Conservation (phyloP, 2,329 filamentous ascomycete genomes). For the Mycocentrospora acerina region DNA sequence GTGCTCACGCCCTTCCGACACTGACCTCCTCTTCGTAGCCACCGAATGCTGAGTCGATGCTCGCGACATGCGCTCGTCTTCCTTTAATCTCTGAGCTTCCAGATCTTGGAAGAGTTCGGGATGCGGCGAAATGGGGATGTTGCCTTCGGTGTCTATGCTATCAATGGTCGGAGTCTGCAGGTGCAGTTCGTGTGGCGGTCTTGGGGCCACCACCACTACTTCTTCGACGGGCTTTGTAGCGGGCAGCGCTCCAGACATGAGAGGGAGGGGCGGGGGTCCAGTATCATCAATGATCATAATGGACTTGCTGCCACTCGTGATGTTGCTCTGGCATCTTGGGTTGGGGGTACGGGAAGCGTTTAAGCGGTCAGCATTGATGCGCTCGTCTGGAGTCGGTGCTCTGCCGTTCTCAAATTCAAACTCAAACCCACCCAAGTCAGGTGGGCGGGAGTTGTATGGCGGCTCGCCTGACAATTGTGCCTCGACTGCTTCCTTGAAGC, state of each 20-base stretch:
- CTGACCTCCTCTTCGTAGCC: constrained; percentile 24
- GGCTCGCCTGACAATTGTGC: constrained; percentile 54
- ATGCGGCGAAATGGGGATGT: constrained; percentile 12
- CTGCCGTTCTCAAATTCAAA: constrained; percentile 37
- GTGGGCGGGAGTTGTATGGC: constrained; percentile 16
- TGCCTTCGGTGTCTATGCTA: constrained; percentile 12
- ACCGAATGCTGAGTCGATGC: constrained; percentile 19
- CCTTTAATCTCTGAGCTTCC: constrained; percentile 7
- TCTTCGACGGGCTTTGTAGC: constrained; percentile 10
- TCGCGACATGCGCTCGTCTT: constrained; percentile 22
- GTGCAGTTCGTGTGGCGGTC: constrained; percentile 3
- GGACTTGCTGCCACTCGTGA: constrained; percentile 82
- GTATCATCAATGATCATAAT: constrained; percentile 82
- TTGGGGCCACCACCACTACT: background rate
- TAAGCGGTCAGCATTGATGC: too few relatives aligned
- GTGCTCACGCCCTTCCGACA: constrained; percentile 33
- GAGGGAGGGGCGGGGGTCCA: constrained; percentile 56
- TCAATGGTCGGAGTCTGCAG: constrained; percentile 21
- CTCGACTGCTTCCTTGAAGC: constrained; percentile 74
- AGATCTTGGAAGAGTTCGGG: constrained; percentile 23
- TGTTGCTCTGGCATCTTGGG: constrained; percentile 52
- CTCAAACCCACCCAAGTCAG: constrained; percentile 35
- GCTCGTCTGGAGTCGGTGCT: constrained; percentile 13
- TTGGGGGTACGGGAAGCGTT: constrained; percentile 18
- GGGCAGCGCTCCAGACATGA: constrained; percentile 55